Evolutionary conservation across 495 filamentous ascomycete species (phyloP).

Genomic region (Coniosporium apollinis): DNA sequence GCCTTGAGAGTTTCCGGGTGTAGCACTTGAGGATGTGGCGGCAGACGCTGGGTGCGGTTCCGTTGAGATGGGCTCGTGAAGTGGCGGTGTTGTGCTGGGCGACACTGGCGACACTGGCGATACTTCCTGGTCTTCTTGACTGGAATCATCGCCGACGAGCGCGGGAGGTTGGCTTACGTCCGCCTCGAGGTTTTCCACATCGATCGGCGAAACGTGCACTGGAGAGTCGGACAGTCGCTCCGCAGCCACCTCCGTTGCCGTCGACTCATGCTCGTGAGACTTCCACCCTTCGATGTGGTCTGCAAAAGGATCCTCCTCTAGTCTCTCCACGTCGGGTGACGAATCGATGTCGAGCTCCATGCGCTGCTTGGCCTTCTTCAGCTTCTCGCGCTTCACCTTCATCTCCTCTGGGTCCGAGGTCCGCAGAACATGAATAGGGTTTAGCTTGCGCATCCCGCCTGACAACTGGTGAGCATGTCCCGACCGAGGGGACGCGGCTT

Average conservation of each 20-base stretch:
- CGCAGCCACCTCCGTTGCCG: conserved; percentile 13
- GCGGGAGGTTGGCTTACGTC: conserved; percentile 13
- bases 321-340: conserved; percentile 19
- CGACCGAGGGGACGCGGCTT: too few species aligned
- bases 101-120: conserved; percentile 9
- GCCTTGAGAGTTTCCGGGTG: too few species aligned
- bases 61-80: conserved; percentile 12
- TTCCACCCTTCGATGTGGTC: conserved; percentile 11
- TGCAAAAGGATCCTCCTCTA: conserved; percentile 20
- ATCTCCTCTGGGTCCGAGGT: too few species aligned
- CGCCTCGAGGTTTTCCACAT: too few species aligned
- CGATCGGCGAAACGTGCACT: conserved; percentile 22
- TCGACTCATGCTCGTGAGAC: conserved; percentile 4
- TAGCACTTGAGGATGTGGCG: not conserved
- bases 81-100: too few species aligned
- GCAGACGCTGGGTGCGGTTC: conserved; percentile 5
- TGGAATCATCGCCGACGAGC: conserved; percentile 8
- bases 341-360: conserved; percentile 31
- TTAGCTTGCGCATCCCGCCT: too few species aligned
- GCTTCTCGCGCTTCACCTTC: conserved; percentile 31
- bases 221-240: conserved; percentile 61
- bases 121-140: conserved; percentile 12
- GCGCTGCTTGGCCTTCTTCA: conserved; percentile 31
- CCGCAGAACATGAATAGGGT: too few species aligned
- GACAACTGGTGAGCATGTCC: too few species aligned